Percentiles rank a stretch among this genome's conserved stretches.
phyloP scores from a whole-genome alignment of 441 rosid genomes.

The Erysimum cheiri region DNA sequence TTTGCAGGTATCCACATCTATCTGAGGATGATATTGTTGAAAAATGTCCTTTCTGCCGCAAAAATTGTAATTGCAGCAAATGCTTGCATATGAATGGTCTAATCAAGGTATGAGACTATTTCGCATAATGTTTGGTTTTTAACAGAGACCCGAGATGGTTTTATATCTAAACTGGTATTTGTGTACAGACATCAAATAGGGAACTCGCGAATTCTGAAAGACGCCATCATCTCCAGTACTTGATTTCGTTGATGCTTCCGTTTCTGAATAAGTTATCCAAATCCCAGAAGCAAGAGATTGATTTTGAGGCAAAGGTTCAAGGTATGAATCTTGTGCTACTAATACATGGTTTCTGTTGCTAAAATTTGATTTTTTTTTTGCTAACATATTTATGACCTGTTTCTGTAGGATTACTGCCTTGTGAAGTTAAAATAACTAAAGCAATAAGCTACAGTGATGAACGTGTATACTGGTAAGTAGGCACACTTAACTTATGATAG shows the following conservation, averaged over 20 bases:
- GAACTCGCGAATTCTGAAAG: constrained; percentile 50
- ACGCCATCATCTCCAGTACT: constrained; percentile 55
- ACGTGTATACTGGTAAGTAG: constrained; percentile 76
- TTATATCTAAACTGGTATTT: background rate
- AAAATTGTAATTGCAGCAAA: constrained; percentile 75
- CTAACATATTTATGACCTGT: background rate
- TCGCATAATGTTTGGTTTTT: background rate
- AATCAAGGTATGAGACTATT: constrained; percentile 56
- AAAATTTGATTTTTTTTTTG: background rate
- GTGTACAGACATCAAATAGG: constrained; percentile 60
- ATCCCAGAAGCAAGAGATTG: constrained; percentile 59
- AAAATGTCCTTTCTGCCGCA: constrained; percentile 74
- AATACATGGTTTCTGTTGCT: constrained; percentile 5
- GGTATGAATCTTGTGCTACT: constrained; percentile 45
- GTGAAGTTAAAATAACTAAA: constrained; percentile 49
- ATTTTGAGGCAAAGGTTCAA: constrained; percentile 63
- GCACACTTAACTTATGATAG: background rate
- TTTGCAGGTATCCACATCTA: constrained; percentile 71
- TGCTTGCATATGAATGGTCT: constrained; percentile 73
- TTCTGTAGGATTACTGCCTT: constrained; percentile 48
- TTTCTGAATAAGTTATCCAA: constrained; percentile 56
- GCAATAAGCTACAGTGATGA: constrained; percentile 64
- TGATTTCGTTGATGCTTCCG: constrained; percentile 65
- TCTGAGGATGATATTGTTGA: constrained; percentile 54
- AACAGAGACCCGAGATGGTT: too few species aligned